phyloP scores from a whole-genome alignment of 306 rosid genomes.

The Rosa persica region DNA sequence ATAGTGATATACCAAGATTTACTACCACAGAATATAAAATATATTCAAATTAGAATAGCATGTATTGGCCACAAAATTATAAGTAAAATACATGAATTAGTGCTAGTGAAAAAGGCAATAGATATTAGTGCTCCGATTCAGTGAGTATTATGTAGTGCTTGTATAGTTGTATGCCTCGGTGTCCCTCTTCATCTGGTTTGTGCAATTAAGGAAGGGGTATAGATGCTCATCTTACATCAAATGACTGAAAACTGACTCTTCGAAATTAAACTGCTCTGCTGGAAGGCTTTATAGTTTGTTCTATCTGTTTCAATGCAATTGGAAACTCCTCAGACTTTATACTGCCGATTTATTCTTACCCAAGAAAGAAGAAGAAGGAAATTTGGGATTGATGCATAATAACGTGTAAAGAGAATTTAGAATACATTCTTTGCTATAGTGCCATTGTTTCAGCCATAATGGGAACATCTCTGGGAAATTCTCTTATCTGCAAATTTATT shows the following conservation, averaged over 20 bases:
- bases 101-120: neutral
- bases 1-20: neutral
- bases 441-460: constrained; percentile 7
- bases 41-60: neutral
- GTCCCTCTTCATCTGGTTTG: neutral
- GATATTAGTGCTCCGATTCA: neutral
- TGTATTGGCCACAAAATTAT: neutral
- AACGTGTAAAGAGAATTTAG: neutral
- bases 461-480: constrained; percentile 13
- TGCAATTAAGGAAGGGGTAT: neutral
- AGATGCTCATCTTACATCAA: constrained; percentile 10
- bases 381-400: constrained; percentile 16
- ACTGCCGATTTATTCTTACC: constrained; percentile 4
- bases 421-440: constrained; percentile 14
- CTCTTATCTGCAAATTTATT: constrained; percentile 13
- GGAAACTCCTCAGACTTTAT: constrained; percentile 11
- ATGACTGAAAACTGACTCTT: constrained; percentile 11
- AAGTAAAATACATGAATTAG: neutral
- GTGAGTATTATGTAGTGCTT: neutral
- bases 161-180: neutral
- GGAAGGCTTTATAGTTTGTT: neutral
- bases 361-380: neutral
- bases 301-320: neutral
- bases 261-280: neutral
- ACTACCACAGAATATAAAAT: neutral